Percentiles rank a stretch among this genome's conserved stretches.
Conservation (phyloP, 768 basidiomycete species). For the Tephrocybe sp. region DNA sequence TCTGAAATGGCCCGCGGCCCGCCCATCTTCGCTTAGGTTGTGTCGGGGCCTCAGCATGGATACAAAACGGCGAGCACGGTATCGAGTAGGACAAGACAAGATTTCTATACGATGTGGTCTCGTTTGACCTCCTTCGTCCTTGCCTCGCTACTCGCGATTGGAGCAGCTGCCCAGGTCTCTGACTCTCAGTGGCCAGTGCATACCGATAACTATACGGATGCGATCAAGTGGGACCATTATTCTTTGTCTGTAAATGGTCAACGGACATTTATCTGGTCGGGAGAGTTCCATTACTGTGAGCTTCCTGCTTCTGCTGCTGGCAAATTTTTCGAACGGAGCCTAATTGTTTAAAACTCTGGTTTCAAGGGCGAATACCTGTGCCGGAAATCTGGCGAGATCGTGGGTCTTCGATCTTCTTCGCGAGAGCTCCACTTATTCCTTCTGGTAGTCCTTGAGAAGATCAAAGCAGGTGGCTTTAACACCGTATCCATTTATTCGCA, state of each 20-base stretch:
- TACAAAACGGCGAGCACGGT: background rate
- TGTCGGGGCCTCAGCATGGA: background rate
- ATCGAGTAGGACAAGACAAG: background rate
- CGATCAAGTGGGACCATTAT: conserved; percentile 8
- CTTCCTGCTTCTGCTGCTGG: background rate
- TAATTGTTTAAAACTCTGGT: background rate
- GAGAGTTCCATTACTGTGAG: conserved; percentile 11
- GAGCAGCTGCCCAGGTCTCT: background rate
- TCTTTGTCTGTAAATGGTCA: conserved; percentile 8
- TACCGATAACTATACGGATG: conserved; percentile 4
- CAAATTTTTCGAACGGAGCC: no score
- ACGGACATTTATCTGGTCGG: conserved; percentile 10
- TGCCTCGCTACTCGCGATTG: background rate
- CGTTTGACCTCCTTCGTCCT: background rate
- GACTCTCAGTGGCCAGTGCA: conserved; percentile 8
- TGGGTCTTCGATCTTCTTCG: background rate
- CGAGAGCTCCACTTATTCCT: background rate
- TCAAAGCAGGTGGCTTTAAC: conserved; percentile 10
- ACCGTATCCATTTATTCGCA: conserved; percentile 10
- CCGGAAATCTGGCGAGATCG: conserved; percentile 11
- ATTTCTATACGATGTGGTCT: background rate
- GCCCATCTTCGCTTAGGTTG: conserved; percentile 5
- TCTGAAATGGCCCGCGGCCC: background rate
- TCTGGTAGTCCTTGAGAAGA: conserved; percentile 7
- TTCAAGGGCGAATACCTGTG: conserved; percentile 8